Conservation (phyloP, 192 early-diverging fungal species). For the Coemansia sp. region DNA sequence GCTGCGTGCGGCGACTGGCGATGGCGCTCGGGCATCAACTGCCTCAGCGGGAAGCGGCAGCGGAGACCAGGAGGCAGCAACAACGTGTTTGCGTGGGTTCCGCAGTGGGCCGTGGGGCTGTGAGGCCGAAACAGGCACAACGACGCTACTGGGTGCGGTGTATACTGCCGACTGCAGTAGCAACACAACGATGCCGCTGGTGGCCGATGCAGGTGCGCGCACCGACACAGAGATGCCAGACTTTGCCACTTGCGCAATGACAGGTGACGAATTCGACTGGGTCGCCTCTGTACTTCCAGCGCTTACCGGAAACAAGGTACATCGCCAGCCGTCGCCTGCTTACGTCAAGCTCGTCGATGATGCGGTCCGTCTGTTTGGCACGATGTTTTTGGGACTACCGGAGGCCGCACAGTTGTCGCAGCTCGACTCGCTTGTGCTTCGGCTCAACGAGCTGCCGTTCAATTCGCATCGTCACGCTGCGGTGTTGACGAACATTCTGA, state of each 20-base stretch:
- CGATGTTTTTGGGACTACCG: constrained; percentile 68
- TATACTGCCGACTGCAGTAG: neutral
- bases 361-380: constrained; percentile 75
- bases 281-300: neutral
- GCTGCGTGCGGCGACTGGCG: neutral
- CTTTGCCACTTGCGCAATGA: constrained; percentile 19
- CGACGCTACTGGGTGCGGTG: constrained; percentile 31
- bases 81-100: constrained; percentile 20
- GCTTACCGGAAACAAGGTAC: neutral
- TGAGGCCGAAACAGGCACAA: constrained; percentile 42
- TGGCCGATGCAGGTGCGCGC: neutral
- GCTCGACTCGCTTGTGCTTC: constrained; percentile 73
- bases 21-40: neutral
- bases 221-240: constrained; percentile 4
- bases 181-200: neutral
- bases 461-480: constrained; percentile 74
- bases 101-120: constrained; percentile 44
- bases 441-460: constrained; percentile 62
- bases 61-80: neutral
- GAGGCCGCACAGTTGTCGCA: constrained; percentile 72
- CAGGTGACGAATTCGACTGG: constrained; percentile 39
- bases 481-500: constrained; percentile 76
- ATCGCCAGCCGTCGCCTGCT: constrained; percentile 4
- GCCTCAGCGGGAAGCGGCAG: neutral
- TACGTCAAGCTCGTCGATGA: constrained; percentile 71